Evolutionary conservation across 2,329 filamentous ascomycete genomes (phyloP).

Genomic region (Penicillium sp.): DNA sequence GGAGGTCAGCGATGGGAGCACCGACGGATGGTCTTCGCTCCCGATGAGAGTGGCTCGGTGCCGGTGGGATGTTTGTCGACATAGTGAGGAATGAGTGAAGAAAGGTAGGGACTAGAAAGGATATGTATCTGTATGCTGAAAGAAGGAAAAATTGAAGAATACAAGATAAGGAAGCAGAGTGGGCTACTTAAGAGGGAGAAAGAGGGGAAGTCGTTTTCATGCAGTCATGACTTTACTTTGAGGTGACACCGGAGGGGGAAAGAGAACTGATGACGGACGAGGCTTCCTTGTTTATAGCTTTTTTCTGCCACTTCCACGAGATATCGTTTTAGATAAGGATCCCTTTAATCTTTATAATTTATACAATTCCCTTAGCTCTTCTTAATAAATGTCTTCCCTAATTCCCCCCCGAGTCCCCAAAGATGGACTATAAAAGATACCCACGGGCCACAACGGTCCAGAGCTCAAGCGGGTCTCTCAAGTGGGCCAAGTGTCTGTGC

Average conservation of each 20-base stretch:
- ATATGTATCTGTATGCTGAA: not conserved
- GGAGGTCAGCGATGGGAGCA: conserved; percentile 79
- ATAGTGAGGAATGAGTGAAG: not conserved
- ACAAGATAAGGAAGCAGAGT: not conserved
- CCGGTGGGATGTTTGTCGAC: not conserved
- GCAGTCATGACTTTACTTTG: conserved; percentile 8
- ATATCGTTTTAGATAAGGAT: not conserved
- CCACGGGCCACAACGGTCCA: no score
- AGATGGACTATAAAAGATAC: no score
- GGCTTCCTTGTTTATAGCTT: conserved; percentile 4
- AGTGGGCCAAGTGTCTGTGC: no score
- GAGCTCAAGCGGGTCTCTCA: no score
- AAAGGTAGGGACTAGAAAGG: not conserved
- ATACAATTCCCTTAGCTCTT: no score
- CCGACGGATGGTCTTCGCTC: conserved; percentile 78
- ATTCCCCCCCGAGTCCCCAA: no score
- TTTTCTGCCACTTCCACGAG: not conserved
- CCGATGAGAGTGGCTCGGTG: conserved; percentile 42
- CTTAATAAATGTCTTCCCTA: no score
- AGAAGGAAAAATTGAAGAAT: conserved; percentile 22
- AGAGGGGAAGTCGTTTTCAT: conserved; percentile 6
- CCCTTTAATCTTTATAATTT: no score
- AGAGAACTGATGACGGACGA: not conserved
- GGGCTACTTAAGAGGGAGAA: conserved; percentile 11
- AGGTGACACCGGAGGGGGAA: conserved; percentile 3